Conservation (phyloP, 2,329 filamentous ascomycete genomes). For the Aspergillus uvarum region DNA sequence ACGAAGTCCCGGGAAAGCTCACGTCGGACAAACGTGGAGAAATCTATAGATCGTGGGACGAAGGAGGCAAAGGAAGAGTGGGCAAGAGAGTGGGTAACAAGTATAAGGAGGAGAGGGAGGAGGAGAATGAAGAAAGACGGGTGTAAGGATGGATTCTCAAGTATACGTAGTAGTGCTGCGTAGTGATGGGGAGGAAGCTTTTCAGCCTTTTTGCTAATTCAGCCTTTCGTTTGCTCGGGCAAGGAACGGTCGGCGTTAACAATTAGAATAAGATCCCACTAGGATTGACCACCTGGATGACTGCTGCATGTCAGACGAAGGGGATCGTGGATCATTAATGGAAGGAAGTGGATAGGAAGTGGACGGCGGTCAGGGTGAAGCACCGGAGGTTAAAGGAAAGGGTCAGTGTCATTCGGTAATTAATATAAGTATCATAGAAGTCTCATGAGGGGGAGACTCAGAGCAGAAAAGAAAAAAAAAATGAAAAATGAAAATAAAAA, state of each 20-base stretch:
- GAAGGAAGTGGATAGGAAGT: background rate
- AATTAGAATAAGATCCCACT: background rate
- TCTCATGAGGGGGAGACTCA: background rate
- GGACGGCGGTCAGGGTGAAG: background rate
- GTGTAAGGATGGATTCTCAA: background rate
- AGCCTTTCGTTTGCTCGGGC: no score
- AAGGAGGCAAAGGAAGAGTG: background rate
- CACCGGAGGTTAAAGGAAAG: background rate
- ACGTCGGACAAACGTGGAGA: background rate
- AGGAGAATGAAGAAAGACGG: background rate
- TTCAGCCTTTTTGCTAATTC: background rate
- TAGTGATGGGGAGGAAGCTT: background rate
- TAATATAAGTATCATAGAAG: background rate
- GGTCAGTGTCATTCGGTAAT: background rate
- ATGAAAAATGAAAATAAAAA: slow-evolving; percentile 3
- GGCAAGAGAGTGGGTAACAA: background rate
- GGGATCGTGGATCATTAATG: background rate
- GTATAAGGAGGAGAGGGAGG: background rate
- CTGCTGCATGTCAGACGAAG: slow-evolving; percentile 5
- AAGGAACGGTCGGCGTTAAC: background rate
- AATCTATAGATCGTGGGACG: background rate
- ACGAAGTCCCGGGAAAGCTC: background rate
- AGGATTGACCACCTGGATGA: background rate
- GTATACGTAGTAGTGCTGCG: background rate
- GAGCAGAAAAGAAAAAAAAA: background rate